A percentile compares a stretch with the other conserved stretches of the same genome.
phyloP scores from a whole-genome alignment of 208 protist genomes.

The Borovskyia barvae region DNA sequence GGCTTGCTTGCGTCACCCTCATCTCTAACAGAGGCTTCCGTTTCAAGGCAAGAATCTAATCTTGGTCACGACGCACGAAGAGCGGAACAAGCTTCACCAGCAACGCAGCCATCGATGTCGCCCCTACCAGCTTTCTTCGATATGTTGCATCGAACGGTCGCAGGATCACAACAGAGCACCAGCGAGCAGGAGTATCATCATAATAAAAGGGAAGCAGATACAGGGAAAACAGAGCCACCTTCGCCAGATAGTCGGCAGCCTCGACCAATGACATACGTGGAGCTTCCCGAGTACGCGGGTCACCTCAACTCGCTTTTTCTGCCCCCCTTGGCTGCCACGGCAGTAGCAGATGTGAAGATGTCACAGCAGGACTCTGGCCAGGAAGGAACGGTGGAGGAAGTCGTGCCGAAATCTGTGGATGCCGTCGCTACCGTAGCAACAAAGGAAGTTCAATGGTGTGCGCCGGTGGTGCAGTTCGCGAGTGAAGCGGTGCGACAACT shows the following conservation, averaged over 20 bases:
- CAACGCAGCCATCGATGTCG: background rate
- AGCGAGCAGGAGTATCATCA: background rate
- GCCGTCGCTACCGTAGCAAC: too few species aligned
- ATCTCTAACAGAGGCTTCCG: too few species aligned
- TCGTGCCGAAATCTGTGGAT: too few species aligned
- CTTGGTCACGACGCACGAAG: too few species aligned
- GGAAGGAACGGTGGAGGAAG: too few species aligned
- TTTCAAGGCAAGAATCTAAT: too few species aligned
- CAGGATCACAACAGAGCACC: background rate
- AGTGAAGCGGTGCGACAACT: constrained; percentile 14
- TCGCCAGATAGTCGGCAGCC: too few species aligned
- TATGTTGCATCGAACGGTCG: constrained; percentile 8
- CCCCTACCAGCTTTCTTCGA: constrained; percentile 21
- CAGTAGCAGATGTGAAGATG: background rate
- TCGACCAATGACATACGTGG: too few species aligned
- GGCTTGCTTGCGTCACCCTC: too few species aligned
- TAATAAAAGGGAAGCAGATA: background rate
- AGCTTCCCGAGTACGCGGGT: constrained; percentile 6
- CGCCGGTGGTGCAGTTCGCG: constrained; percentile 10
- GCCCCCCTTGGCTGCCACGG: background rate
- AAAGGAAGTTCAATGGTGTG: constrained; percentile 2
- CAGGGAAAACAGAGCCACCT: background rate
- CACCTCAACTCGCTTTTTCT: constrained; percentile 2
- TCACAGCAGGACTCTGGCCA: too few species aligned
- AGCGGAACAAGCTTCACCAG: background rate